phyloP scores from a whole-genome alignment of 345 rosid species.

The Dipteronia sinensis region DNA sequence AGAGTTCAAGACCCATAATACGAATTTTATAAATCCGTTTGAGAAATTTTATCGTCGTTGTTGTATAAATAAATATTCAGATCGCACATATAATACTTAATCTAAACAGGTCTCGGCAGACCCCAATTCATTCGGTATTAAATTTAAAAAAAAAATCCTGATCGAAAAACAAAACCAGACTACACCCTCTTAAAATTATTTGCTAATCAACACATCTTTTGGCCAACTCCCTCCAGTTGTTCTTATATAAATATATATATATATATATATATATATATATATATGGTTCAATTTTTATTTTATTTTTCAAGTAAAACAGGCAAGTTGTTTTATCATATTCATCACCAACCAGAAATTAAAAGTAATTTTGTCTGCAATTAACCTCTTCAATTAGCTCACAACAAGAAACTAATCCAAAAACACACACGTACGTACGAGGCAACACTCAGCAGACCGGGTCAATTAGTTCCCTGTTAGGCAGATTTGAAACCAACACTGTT shows the following conservation, averaged over 20 bases:
- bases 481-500: conserved; percentile 7
- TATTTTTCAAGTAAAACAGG: neutral
- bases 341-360: neutral
- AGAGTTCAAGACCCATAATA: no score
- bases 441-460: neutral
- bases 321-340: conserved; percentile 2
- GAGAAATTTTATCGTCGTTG: no score
- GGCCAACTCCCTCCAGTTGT: neutral
- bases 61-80: no score
- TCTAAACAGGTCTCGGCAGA: no score
- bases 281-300: neutral
- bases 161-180: no score
- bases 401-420: neutral
- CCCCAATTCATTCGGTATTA: no score
- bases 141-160: no score
- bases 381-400: no score
- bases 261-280: neutral
- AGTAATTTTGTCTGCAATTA: conserved; percentile 3
- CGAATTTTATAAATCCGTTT: no score
- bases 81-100: no score
- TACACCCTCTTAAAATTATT: neutral
- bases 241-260: neutral
- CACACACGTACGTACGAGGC: neutral
- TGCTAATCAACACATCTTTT: neutral
- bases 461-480: conserved; percentile 12